Conservation (phyloP, 345 rosid species). For the Lepidium sativum region DNA sequence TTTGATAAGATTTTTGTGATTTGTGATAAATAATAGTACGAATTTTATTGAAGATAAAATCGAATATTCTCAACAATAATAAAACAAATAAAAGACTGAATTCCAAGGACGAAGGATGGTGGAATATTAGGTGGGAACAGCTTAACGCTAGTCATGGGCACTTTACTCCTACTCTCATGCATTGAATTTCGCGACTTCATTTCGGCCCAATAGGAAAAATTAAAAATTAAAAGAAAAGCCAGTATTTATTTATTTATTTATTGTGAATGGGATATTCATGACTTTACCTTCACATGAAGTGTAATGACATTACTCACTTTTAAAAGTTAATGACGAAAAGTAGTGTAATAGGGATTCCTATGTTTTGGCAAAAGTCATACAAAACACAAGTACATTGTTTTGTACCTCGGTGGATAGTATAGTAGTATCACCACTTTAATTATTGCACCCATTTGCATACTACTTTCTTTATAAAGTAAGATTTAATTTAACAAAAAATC, state of each 20-base stretch:
- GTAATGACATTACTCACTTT: neutral
- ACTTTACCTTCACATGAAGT: neutral
- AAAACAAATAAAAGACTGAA: neutral
- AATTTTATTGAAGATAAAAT: neutral
- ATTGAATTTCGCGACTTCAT: neutral
- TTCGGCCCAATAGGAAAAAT: neutral
- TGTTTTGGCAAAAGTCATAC: neutral
- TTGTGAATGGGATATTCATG: neutral
- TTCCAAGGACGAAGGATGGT: constrained; percentile 12
- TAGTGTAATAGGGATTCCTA: neutral
- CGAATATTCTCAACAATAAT: neutral
- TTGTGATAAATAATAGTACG: neutral
- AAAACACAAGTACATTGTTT: constrained; percentile 3
- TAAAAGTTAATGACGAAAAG: constrained; percentile 3
- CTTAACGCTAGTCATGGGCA: constrained; percentile 16
- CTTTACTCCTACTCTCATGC: neutral
- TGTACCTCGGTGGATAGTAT: neutral
- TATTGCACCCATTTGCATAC: neutral
- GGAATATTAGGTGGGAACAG: constrained; percentile 17
- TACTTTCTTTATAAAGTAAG: neutral
- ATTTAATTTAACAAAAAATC: neutral
- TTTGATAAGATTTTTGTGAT: constrained; percentile 5
- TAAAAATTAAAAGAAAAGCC: no score
- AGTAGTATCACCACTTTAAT: neutral
- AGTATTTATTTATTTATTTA: no score